Conservation (phyloP, 2,329 filamentous ascomycete species). For the Tolypocladium endophyticum region DNA sequence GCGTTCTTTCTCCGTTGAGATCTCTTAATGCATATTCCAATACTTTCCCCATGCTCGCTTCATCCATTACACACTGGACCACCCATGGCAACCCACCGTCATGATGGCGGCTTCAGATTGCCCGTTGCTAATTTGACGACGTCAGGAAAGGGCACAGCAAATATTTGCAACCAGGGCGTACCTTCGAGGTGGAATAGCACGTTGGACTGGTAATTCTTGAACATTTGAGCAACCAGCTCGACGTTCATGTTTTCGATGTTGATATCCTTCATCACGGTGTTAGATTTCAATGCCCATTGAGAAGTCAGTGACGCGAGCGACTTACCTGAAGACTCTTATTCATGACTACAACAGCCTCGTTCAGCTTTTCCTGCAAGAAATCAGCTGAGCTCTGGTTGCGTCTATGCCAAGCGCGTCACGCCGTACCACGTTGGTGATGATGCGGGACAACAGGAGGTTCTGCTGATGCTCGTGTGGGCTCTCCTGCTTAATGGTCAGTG, state of each 20-base stretch:
- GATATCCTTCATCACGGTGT: constrained; percentile 57
- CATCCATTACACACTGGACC: background rate
- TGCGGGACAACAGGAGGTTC: constrained; percentile 81
- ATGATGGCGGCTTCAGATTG: constrained; percentile 68
- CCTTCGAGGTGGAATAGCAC: constrained; percentile 96
- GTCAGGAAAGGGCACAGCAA: background rate
- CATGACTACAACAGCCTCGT: constrained; percentile 84
- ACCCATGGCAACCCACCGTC: constrained; percentile 11
- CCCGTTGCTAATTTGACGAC: constrained; percentile 56
- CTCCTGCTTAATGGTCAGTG: constrained; percentile 43
- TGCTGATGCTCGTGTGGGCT: constrained; percentile 97
- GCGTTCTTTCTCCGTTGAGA: no score
- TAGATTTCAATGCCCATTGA: background rate
- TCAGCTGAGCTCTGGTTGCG: background rate
- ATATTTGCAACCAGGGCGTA: constrained; percentile 25
- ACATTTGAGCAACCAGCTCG: constrained; percentile 96
- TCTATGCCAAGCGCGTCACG: background rate
- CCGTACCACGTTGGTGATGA: constrained; percentile 92
- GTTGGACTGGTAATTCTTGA: constrained; percentile 99
- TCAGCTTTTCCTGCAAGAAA: constrained; percentile 73
- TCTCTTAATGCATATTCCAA: background rate
- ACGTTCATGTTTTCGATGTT: constrained; percentile 99
- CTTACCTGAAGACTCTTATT: constrained; percentile 80
- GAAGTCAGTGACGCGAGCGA: background rate
- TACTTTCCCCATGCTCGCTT: background rate